Evolutionary conservation across 306 rosid genomes (phyloP), one percentile per base, ranked within the genome.

Genomic region (Castanea sativa): DNA sequence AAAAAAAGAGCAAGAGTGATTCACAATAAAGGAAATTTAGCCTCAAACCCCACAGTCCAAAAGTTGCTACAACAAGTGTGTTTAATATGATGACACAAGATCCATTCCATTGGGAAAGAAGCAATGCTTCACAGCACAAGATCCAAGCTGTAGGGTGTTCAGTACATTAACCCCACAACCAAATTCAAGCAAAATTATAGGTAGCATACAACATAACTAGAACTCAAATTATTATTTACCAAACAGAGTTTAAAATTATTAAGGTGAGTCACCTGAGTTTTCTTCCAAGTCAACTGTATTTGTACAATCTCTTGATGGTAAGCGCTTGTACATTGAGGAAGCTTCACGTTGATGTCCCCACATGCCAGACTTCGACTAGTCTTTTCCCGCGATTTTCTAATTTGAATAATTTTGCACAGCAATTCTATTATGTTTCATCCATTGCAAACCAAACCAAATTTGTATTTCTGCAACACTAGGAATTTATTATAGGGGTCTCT

Each of bases 281-380:
- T 86, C 98, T 75, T 89, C 98, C 91, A 89, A 8, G 13, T 89
- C 93, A 52, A 83, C 71, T 65, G 81, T 33, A 84, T 55, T 79
- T 43, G 87, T 19, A 79, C 71, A 16, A 71, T 92, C 97, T 82
- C 88, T 92, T 5, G 89, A 79, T 9, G 96, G 83, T 57, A 82
- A 65, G n/a, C 99, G 97, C 78, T 95, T 95, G 89, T 91, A 95
- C 87, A 88, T 89, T 1, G 88, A 86, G 61, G 85, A 89, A 83
- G 71, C 80, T 87, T 85, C 97, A 69, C 92, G 86, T 71, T 86
- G 85, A 69, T 82, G 88, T n/a, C 81, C 92, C 92, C 86, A 83
- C 98, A 91, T 92, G 80, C 87, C 89, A 78, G 76, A 75, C 71
- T 38, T 73, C 65, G 68, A 86, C 83, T 68, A 52, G 55, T 73